Conservation (phyloP, 257 asterid species). For the Cinchona pubescens region DNA sequence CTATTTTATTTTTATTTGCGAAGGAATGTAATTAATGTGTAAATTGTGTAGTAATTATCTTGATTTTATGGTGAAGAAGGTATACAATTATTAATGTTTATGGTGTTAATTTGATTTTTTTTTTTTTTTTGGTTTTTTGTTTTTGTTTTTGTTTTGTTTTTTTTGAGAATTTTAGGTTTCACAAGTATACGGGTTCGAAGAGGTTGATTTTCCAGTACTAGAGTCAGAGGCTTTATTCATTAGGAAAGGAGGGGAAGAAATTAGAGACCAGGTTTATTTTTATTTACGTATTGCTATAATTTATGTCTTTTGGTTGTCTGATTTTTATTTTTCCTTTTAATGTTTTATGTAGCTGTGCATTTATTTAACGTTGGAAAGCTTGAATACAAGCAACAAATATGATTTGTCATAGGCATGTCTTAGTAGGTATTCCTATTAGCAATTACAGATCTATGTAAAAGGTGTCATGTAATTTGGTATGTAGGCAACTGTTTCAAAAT, state of each 20-base stretch:
- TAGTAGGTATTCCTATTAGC: too few species aligned
- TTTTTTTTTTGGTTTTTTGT: too few species aligned
- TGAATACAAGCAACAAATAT: too few species aligned
- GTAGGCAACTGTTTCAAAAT: too few species aligned
- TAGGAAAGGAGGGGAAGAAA: conserved; percentile 98
- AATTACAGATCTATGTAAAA: too few species aligned
- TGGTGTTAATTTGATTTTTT: background rate
- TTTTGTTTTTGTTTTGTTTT: too few species aligned
- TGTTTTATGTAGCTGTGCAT: background rate
- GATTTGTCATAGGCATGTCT: too few species aligned
- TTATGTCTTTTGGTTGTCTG: background rate
- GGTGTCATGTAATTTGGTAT: too few species aligned
- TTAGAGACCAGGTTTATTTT: conserved; percentile 76
- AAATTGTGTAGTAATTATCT: background rate
- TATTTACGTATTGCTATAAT: background rate
- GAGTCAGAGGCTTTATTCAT: conserved; percentile 89
- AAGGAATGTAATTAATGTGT: background rate
- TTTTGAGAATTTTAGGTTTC: conserved; percentile 54
- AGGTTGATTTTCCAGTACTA: conserved; percentile 91
- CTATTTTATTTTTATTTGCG: too few species aligned
- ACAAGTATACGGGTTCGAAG: conserved; percentile 74
- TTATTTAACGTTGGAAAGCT: too few species aligned
- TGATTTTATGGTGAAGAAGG: background rate
- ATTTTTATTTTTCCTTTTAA: background rate
- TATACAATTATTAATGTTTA: too few species aligned